Evolutionary conservation across 2,329 filamentous ascomycete species (phyloP).

Genomic region (Fusarium sterilihyphosum): DNA sequence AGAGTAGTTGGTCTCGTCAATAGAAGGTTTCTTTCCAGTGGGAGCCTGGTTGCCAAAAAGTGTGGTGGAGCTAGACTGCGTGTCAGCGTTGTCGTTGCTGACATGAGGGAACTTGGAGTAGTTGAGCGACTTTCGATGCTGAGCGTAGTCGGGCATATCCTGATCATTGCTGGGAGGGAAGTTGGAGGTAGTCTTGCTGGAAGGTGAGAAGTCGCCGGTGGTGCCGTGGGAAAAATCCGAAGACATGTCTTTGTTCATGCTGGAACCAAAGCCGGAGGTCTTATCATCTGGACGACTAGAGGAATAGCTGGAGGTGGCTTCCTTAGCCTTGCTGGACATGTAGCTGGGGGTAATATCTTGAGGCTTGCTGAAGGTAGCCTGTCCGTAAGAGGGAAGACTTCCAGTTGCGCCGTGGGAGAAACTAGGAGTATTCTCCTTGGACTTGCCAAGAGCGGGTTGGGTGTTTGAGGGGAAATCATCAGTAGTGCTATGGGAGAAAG

Average conservation of each 20-base stretch:
- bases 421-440: background rate
- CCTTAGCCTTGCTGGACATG: background rate
- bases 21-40: background rate
- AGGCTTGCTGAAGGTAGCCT: background rate
- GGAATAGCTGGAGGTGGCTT: background rate
- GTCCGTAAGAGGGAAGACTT: background rate
- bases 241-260: background rate
- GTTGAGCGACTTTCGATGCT: background rate
- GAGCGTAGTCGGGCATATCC: background rate
- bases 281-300: background rate
- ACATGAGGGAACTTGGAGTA: slow-evolving; percentile 4
- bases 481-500: background rate
- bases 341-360: background rate
- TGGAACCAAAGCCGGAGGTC: background rate
- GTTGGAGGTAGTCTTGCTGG: background rate
- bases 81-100: rapidly evolving
- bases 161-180: background rate
- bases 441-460: background rate
- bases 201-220: background rate
- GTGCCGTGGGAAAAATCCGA: background rate
- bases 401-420: background rate
- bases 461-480: background rate
- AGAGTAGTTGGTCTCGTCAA: slow-evolving; percentile 11
- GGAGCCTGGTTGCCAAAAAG: background rate
- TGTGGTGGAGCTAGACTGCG: background rate